Base-by-base conservation (phyloP, 2,329 filamentous ascomycete species). In the Phyllosticta citriasiana region DNA sequence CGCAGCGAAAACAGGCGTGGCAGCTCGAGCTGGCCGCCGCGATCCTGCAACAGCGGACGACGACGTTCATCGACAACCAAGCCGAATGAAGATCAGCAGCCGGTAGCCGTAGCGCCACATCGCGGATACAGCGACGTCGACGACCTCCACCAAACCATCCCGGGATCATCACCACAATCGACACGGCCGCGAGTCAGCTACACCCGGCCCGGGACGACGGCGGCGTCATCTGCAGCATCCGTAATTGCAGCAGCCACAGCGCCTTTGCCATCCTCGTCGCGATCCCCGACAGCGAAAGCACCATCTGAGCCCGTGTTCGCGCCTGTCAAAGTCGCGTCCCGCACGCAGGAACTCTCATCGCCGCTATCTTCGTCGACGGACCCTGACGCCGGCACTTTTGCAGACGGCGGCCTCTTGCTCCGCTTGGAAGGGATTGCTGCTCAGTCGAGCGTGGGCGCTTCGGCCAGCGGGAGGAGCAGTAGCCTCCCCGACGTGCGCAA, bases 41-140 rank as follows among this genome's bases (percentile, higher is more conserved):
- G 33, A 9, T 40, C 14, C 10, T 2, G 14, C 57, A 55, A 33
- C 53, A 55, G 53, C 53, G 35, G 2, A 12, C 26, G 12, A 35
- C 58, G 53, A 60, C 53, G 58, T 60, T 53, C 35, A 60, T 55
- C 58, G 58, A 60, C 57, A 53, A 60, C 57, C 53, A 53, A 40
- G 52, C 55, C 50, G 57, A 40, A 59, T 54, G 22, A 54, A 53
- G 57, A 50, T 55, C 58, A 60, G 58, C 53, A 55, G 53, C 58
- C 24, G 33, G 5, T 40, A 40, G 33, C 33, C 33, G 33, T 40
- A 40, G 33, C 33, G 33, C 33, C 33, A 16, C 33, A 40, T 8
- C 33, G 33, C 33, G 14, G 10, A 40, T 6, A 16, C 10, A 12
- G 4, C 33, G 33, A 40, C 33, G 33, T 40, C 33, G 33, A 40